Percentiles rank a stretch among this genome's conserved stretches.
phyloP scores from a whole-genome alignment of 148 eudicot genomes.

The Drosera capensis region DNA sequence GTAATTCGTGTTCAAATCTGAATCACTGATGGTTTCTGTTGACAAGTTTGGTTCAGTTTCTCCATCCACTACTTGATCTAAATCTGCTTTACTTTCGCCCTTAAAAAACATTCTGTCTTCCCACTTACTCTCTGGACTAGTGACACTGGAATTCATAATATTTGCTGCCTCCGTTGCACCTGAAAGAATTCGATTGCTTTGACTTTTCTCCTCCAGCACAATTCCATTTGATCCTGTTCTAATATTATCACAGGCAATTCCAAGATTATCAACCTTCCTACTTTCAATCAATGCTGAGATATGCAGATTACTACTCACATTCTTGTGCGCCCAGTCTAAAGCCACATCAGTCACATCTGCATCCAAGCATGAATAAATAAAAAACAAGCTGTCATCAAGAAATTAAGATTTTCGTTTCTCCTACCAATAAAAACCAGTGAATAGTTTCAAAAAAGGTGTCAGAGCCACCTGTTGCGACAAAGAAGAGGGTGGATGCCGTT shows the following conservation, averaged over 20 bases:
- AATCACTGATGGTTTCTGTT: constrained; percentile 3
- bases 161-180: constrained; percentile 3
- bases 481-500: constrained; percentile 95
- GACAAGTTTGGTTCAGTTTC: constrained; percentile 8
- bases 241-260: background rate
- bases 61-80: constrained; percentile 5
- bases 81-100: constrained; percentile 6
- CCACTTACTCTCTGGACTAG: constrained; percentile 7
- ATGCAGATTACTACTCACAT: constrained; percentile 65
- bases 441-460: too few relatives aligned
- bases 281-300: constrained; percentile 61
- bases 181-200: constrained; percentile 5
- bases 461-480: constrained; percentile 81
- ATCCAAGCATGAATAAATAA: constrained; percentile 5
- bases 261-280: constrained; percentile 32
- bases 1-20: constrained; percentile 25
- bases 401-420: too few relatives aligned
- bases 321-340: constrained; percentile 78
- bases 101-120: constrained; percentile 1
- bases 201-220: constrained; percentile 1
- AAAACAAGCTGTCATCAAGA: background rate
- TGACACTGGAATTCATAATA: constrained; percentile 3
- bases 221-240: background rate
- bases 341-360: constrained; percentile 83
- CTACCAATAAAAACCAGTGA: too few relatives aligned